Base-by-base conservation (phyloP, 1,139 yeast genomes). In the Saccharomyces hybrid region DNA sequence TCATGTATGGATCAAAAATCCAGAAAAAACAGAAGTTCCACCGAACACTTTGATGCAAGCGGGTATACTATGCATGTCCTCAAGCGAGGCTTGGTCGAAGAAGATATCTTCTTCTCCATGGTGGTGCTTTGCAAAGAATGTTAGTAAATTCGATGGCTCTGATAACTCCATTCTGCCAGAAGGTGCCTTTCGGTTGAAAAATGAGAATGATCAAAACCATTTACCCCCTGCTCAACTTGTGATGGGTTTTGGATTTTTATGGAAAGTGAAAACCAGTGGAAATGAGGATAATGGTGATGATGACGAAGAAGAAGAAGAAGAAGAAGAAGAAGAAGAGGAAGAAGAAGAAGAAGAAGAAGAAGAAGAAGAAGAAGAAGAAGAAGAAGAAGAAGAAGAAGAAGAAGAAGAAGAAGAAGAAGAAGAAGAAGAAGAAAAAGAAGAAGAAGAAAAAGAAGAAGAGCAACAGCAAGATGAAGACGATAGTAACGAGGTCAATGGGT, bases 31-130 rank as follows among this genome's bases (percentile, higher is more conserved):
- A 14, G 75, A 72, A 54, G 58, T 69, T 44, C 95, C 97, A 0
- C 97, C 97, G 0, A 79, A 89, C 7, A 86, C 99, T 0, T 75
- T 91, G 56, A 78, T 84, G 71, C 99, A 93, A 69, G 97, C 99
- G 0, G 97, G 97, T 11, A 80, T 88, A 9, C 84, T 85, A 63
- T 80, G 95, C 11, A 79, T 90, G 61, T 78, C 95, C n/a, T 80
- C 91, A 0, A 84, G 96, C 1, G 82, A 79, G 50, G 96, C 97
- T 0, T 93, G 99, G 99, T 91, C 84, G 51, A 80, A 84, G 50
- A 91, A 90, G 67, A 78, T 86, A 48, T 80, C 87, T 1, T 81
- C 88, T 0, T 84, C 96, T 0, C 86, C 97, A 2, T 90, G 96
- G 96, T 86, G 83, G 77, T 81, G 88, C 25, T 77, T 76, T 50